Base-by-base conservation (phyloP, 2,329 filamentous ascomycete species). In the Aaosphaeria arxii region DNA sequence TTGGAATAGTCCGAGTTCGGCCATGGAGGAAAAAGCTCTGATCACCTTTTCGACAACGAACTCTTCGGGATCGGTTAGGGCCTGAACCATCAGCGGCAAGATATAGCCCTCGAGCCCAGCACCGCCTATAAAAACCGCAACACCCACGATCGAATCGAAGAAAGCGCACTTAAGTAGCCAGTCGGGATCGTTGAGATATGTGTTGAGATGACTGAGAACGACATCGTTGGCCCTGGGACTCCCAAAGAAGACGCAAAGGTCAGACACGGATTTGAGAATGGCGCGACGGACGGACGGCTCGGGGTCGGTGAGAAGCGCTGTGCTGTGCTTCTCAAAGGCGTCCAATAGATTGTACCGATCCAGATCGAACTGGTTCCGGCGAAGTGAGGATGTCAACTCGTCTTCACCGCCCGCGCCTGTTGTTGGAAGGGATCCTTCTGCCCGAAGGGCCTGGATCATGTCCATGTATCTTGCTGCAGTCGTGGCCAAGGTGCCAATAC, bases 101-200 rank as follows among this genome's bases (percentile, higher is more conserved):
- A 97, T 95, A 59, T 96, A 99, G 57, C 95, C 91, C 69, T 99
- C 94, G 31, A 99, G 74, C 57, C 87, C 95, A 32, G 86, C 88
- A 50, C 88, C 91, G 30, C 94, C 94, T 32, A 97, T 82, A 58
- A 96, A 96, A 1, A 89, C 84, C 4, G 91, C 89, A 55, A 99
- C 91, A 4, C 91, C 92, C 11, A 97, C 89, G 29, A 97, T 90
- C 0, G 91, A 89, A 63, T 96, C 91, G 62, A 99, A 96, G 66
- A 97, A 97, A 3, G 92, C 91, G 61, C 91, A 96, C 69, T 96
- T 96, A 31, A 99, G 75, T 67, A 90, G 90, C 94, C 94, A 99
- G 66, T 99, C 91, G 39, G 87, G 84, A 61, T 97, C 94, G 57
- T 99, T 99, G 6, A 99, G 74, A 61, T 99, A 99, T 0, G 94